Conservation (phyloP, 1,284 basidiomycete genomes). For the Golubevia pallescens region DNA sequence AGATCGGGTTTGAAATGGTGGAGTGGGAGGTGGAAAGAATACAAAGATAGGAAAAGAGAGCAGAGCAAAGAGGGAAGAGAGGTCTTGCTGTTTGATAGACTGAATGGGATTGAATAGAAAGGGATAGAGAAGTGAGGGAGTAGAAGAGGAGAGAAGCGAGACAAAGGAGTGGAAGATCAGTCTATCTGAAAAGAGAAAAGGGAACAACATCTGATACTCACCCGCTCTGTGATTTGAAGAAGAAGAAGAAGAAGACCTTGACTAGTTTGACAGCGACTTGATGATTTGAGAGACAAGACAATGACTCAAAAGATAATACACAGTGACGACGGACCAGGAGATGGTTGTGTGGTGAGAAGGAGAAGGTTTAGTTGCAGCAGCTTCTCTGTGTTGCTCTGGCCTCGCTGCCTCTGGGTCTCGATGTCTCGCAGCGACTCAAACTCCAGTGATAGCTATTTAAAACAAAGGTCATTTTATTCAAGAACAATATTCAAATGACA, state of each 20-base stretch:
- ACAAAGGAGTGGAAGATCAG: too few species aligned
- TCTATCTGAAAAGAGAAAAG: background rate
- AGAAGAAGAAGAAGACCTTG: background rate
- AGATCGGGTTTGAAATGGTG: background rate
- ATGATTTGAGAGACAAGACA: too few species aligned
- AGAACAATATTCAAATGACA: too few species aligned
- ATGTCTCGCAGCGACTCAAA: too few species aligned
- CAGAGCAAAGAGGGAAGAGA: background rate
- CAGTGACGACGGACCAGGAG: too few species aligned
- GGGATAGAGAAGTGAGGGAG: background rate
- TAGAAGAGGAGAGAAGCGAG: conserved; percentile 2
- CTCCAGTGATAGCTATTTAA: too few species aligned
- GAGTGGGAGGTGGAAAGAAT: background rate
- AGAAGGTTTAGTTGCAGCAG: too few species aligned
- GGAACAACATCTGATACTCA: background rate
- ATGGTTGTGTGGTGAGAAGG: too few species aligned
- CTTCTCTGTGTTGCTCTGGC: too few species aligned
- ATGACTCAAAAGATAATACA: too few species aligned
- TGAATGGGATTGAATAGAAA: background rate
- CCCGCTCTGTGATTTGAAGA: background rate
- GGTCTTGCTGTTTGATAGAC: background rate
- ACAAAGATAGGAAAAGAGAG: background rate
- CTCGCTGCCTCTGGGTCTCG: too few species aligned
- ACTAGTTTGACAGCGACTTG: background rate
- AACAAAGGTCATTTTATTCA: too few species aligned